These are phyloP conservation scores for Barnettozyma californica DNA, from an alignment of 805 yeast genomes.

Conservation along the genomic window DNA sequence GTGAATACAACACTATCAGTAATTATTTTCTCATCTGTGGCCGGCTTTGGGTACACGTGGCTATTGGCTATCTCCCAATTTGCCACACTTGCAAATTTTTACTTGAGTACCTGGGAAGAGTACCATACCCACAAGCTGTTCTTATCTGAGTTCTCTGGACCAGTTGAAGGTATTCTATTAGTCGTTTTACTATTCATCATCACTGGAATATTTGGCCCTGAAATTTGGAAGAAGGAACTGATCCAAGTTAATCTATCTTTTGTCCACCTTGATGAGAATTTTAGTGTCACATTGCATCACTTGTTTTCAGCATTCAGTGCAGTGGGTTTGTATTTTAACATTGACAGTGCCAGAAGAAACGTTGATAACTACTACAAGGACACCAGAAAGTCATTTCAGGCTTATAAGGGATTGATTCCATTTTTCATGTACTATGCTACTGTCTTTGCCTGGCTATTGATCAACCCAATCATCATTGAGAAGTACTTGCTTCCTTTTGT, in stretches of 20 bases:
- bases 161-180: conserved; percentile 87
- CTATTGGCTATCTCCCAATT: conserved; percentile 58
- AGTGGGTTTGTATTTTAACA: conserved; percentile 56
- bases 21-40: conserved; percentile 67
- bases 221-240: conserved; percentile 51
- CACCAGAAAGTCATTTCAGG: conserved; percentile 25
- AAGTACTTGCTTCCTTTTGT: conserved; percentile 48
- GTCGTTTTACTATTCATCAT: conserved; percentile 47
- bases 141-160: conserved; percentile 80
- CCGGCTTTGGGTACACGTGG: conserved; percentile 70
- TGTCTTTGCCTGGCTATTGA: conserved; percentile 36
- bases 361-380: conserved; percentile 43
- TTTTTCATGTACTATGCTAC: conserved; percentile 38
- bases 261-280: conserved; percentile 10
- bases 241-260: conserved; percentile 28
- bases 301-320: conserved; percentile 47
- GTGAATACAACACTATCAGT: conserved; percentile 77
- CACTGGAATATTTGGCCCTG: conserved; percentile 69
- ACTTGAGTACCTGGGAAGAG: conserved; percentile 93
- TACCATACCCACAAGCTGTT: conserved; percentile 82
- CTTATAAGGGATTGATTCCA: conserved; percentile 61
- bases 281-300: conserved; percentile 35
- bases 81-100: conserved; percentile 75
- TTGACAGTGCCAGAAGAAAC: conserved; percentile 59
- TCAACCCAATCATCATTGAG: conserved; percentile 41